phyloP scores from a whole-genome alignment of 306 rosid species.

The Sechiopsis laciniata region DNA sequence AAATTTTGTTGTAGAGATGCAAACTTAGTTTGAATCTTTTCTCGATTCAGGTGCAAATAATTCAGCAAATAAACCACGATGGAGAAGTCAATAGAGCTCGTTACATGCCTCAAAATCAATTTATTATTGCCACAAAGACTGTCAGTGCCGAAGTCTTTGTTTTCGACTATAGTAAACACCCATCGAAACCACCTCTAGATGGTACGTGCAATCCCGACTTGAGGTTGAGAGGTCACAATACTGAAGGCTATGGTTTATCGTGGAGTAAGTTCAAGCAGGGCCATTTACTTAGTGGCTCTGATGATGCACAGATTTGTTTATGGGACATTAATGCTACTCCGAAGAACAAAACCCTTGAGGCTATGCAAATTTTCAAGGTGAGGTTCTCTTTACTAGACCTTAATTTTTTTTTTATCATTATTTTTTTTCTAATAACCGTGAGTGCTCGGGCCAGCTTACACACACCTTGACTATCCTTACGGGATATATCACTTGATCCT shows the following conservation, averaged over 20 bases:
- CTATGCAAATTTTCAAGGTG: slow-evolving; percentile 85
- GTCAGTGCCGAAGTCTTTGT: slow-evolving; percentile 90
- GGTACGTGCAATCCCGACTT: slow-evolving; percentile 93
- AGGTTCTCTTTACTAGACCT: neutral
- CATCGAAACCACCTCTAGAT: slow-evolving; percentile 91
- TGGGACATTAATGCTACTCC: slow-evolving; percentile 88
- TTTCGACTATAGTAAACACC: slow-evolving; percentile 92
- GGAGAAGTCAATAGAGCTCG: slow-evolving; percentile 98
- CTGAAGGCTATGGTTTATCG: slow-evolving; percentile 93
- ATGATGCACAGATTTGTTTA: slow-evolving; percentile 96
- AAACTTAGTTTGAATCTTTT: neutral
- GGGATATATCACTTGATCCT: no score
- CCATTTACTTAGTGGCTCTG: slow-evolving; percentile 91
- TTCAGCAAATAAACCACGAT: slow-evolving; percentile 93
- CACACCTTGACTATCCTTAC: no score
- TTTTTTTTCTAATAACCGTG: no score
- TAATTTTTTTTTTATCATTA: neutral
- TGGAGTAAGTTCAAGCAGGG: slow-evolving; percentile 96
- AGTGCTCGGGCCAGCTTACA: no score
- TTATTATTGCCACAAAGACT: slow-evolving; percentile 87
- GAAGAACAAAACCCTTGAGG: slow-evolving; percentile 70
- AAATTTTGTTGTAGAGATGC: neutral
- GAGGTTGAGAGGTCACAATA: slow-evolving; percentile 80
- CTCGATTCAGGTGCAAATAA: slow-evolving; percentile 67
- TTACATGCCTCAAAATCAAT: slow-evolving; percentile 85